Base-by-base conservation (phyloP, 179 eudicot genomes). In the Actinidia chinensis region DNA sequence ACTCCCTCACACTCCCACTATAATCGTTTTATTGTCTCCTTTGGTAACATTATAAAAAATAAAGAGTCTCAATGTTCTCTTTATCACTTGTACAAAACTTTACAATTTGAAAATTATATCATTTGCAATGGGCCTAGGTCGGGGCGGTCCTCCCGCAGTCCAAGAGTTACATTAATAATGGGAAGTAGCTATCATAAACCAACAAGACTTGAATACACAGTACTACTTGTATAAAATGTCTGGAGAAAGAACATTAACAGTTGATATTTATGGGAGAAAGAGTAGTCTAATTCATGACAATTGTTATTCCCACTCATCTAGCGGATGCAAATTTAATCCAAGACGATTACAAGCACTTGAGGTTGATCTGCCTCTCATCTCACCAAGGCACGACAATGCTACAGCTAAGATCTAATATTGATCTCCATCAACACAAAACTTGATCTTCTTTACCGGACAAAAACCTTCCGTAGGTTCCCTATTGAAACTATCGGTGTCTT, bases 401-500 rank as follows among this genome's bases (percentile, higher is more conserved):
- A 58, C 63, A 2, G 28, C 63, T 58, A 58, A 20, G 36, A 60
- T 60, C 65, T 60, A 22, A 28, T 15, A 22, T 64, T 6, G 68
- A n/a, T 64, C 17, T 15, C 68, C 5, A 33, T 15, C 68, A 64
- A 6, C 44, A 64, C 68, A 64, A 33, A 64, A 64, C 20, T 14
- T 64, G 44, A 33, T 6, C 44, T 33, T 64, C 20, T 64, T 15
- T 12, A 44, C 15, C 15, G 66, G 66, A 25, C 6, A 61, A 61
- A 22, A 22, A 61, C 40, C 13, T 61, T 61, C 15, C 17, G 0
- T 20, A 2, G 44, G 20, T 13, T 33, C 10, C 44, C 68, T 64
- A 64, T 14, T 64, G 46, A 64, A 33, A 64, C 3, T 44, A 13
- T 28, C 68, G 25, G n/a, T 64, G 87, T 76, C 96, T 87, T 79